These are phyloP conservation scores for Pyricularia sp. DNA, from an alignment of 2,329 filamentous ascomycete species.

Conservation along the genomic window DNA sequence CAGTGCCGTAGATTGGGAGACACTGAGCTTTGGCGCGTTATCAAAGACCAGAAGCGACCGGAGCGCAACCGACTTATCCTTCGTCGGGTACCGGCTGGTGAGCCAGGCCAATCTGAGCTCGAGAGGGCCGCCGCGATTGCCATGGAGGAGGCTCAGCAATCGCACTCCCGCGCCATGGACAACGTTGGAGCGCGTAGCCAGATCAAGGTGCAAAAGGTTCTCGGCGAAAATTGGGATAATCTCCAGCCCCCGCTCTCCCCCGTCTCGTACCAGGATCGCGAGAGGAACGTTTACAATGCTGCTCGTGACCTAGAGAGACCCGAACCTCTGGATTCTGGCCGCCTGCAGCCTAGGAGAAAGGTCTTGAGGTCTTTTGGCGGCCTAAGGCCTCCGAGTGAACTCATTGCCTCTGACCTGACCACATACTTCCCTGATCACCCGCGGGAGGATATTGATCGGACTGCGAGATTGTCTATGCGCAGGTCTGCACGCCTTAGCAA, in stretches of 20 bases:
- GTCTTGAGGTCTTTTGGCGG: slow-evolving; percentile 75
- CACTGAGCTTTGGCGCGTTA: slow-evolving; percentile 81
- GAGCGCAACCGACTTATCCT: slow-evolving; percentile 89
- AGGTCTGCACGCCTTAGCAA: slow-evolving; percentile 85
- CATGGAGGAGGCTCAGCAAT: slow-evolving; percentile 73
- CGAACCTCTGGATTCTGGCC: slow-evolving; percentile 27
- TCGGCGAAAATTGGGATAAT: slow-evolving; percentile 79
- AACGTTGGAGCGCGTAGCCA: slow-evolving; percentile 68
- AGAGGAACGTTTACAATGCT: slow-evolving; percentile 54
- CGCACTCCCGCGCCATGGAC: slow-evolving; percentile 54
- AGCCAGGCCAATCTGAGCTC: slow-evolving; percentile 80
- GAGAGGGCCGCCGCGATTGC: slow-evolving; percentile 83
- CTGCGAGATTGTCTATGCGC: slow-evolving; percentile 84
- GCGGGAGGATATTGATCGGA: slow-evolving; percentile 89
- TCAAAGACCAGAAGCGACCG: slow-evolving; percentile 73
- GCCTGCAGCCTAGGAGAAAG: slow-evolving; percentile 37
- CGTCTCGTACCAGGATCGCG: slow-evolving; percentile 60
- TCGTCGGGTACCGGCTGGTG: slow-evolving; percentile 82
- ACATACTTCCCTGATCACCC: slow-evolving; percentile 97
- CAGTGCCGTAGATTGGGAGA: slow-evolving; percentile 79
- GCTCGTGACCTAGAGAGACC: slow-evolving; percentile 50
- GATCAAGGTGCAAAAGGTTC: slow-evolving; percentile 78
- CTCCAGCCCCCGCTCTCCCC: slow-evolving; percentile 78
- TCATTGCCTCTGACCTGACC: slow-evolving; percentile 92
- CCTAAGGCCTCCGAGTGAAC: slow-evolving; percentile 85